Percentiles rank a stretch among this genome's conserved stretches.
Evolutionary conservation across 2,329 filamentous ascomycete genomes (phyloP).

Genomic region (Diplodia sapinea): DNA sequence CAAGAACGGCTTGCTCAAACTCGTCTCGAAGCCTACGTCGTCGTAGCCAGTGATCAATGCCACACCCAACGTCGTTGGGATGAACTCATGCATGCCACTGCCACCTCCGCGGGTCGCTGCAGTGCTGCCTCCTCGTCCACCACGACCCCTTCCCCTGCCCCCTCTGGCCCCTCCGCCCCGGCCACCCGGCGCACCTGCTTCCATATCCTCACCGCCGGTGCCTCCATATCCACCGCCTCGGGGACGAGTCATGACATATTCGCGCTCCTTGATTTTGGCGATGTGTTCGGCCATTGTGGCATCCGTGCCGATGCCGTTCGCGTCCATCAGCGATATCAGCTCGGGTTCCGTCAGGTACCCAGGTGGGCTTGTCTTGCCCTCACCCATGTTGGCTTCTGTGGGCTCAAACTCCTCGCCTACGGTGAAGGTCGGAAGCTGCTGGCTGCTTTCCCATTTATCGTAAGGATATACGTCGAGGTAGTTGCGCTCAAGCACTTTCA

Average conservation of each 20-base stretch:
- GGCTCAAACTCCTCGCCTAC: conserved; percentile 85
- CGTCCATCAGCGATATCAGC: conserved; percentile 95
- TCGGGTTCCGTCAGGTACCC: conserved; percentile 93
- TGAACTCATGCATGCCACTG: conserved; percentile 77
- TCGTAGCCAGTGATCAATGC: conserved; percentile 95
- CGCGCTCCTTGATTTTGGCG: conserved; percentile 86
- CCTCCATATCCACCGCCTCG: conserved; percentile 47
- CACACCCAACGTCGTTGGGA: conserved; percentile 88
- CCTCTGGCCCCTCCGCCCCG: conserved; percentile 47
- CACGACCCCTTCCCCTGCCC: conserved; percentile 41
- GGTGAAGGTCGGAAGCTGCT: conserved; percentile 78
- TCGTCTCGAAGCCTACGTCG: conserved; percentile 89
- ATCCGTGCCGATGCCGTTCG: conserved; percentile 97
- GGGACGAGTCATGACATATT: conserved; percentile 77
- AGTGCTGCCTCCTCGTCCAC: conserved; percentile 33
- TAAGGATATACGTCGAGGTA: conserved; percentile 96
- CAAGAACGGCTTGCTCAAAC: conserved; percentile 91
- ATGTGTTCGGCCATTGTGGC: conserved; percentile 99
- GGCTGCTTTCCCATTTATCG: conserved; percentile 92
- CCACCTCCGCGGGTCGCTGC: conserved; percentile 46
- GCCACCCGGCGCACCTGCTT: conserved; percentile 41
- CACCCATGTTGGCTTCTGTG: conserved; percentile 83
- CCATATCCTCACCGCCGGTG: conserved; percentile 45
- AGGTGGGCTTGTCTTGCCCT: conserved; percentile 87
- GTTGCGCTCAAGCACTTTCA: conserved; percentile 85